Base-by-base conservation (phyloP, 495 filamentous ascomycete genomes). In the Lichina pygmaea region DNA sequence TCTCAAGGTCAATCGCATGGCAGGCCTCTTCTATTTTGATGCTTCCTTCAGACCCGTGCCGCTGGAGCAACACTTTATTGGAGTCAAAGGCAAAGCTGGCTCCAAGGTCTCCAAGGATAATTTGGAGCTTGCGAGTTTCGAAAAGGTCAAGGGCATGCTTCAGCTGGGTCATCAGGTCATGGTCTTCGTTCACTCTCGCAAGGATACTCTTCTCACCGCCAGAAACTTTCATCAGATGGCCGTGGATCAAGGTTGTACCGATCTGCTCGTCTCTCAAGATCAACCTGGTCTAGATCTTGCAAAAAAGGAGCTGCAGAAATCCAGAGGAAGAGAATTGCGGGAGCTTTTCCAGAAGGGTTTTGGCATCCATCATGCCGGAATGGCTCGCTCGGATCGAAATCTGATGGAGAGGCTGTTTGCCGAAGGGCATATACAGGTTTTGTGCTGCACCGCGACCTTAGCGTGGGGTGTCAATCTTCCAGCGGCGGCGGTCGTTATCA, bases 391-490 rank as follows among this genome's bases (percentile, higher is more conserved):
- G 7, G 89, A 99, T 59, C 68, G 89, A 49, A 99, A 95, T 49
- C 64, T 93, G 31, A 81, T 92, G 64, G 89, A 99, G 57, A 72
- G 77, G 11, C 65, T 95, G 49, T 99, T 95, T 54, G 73, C 67
- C 0, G 73, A 89, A 52, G 89, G 89, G 4, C 71, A 91, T 9
- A 72, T 94, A 53, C 92, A 86, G 57, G 84, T 99, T 0, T 75
- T 99, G 7, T 95, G 89, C 64, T 95, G 91, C 74, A 99, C 89
- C 11, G 89, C 89, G 9, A 99, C 89, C 0, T 66, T 99, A 40
- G 89, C 89, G 8, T 99, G 89, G 89, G 89, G 89, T 72, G 86
- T 99, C 51, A 99, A 99, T 62, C 72, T 99, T 58, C 89, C 89
- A 1, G 89, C 89, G 8, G 86, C 91, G 10, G 92, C 89, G 3